phyloP scores from a whole-genome alignment of 2,329 filamentous ascomycete genomes.

The Ceratocystis alfenasii region DNA sequence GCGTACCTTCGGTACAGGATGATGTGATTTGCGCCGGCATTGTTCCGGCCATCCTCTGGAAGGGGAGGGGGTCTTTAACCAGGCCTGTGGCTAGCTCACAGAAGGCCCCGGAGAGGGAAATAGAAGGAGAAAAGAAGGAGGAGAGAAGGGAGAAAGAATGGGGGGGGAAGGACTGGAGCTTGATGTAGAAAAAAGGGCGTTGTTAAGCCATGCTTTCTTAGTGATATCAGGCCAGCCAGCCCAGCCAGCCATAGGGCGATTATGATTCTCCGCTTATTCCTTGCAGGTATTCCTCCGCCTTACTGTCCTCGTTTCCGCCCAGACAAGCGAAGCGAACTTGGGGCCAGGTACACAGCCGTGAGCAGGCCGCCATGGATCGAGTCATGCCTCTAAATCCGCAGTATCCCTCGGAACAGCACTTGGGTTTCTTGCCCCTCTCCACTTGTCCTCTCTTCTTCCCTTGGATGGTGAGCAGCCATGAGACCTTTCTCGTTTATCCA shows the following conservation, averaged over 20 bases:
- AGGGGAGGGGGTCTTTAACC: neutral
- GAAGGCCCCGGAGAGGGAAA: too few relatives aligned
- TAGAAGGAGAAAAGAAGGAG: too few relatives aligned
- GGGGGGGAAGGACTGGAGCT: too few relatives aligned
- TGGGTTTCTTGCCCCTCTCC: neutral
- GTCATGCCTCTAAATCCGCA: constrained; percentile 18
- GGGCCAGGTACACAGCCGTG: neutral
- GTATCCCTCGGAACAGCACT: constrained; percentile 8
- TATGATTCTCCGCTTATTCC: too few relatives aligned
- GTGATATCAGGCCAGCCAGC: too few relatives aligned
- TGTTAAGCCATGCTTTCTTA: too few relatives aligned
- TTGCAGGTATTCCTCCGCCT: neutral
- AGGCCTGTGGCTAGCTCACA: too few relatives aligned
- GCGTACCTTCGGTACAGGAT: constrained; percentile 1
- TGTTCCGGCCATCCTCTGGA: neutral
- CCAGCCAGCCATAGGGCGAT: too few relatives aligned
- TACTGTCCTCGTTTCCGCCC: neutral
- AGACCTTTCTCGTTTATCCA: neutral
- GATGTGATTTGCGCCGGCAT: constrained; percentile 1
- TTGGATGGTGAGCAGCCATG: neutral
- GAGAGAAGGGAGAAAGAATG: too few relatives aligned
- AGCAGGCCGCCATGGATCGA: neutral
- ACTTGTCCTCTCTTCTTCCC: constrained; percentile 2
- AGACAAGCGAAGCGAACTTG: too few relatives aligned
- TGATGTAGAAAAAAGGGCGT: too few relatives aligned